Base-by-base conservation (phyloP, 805 yeast genomes). In the Myxozyma neglecta region DNA sequence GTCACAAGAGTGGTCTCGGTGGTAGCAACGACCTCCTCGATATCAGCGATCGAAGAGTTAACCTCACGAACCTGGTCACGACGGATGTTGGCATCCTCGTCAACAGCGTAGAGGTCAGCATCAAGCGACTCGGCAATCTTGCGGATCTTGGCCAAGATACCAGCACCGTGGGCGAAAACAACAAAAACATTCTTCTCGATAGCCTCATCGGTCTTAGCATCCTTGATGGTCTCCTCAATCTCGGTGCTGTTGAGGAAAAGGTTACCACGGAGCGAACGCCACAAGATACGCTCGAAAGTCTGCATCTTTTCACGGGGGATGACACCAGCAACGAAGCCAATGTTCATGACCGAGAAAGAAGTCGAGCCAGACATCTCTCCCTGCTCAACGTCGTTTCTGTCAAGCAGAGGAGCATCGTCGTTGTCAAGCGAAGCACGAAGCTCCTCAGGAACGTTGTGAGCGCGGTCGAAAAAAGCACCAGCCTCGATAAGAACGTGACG, bases 191-290 rank as follows among this genome's bases (percentile, higher is more conserved):
- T 88, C 74, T 93, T 93, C 66, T 83, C 86, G 10, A 87, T 83
- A 56, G 75, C 77, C 36, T 80, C 79, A 53, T 83, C 83, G 24
- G 85, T 70, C 70, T 84, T 81, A 47, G 82, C 73, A 69, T 90
- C 96, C 70, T 82, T 83, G 55, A 90, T 76, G 20, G 85, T 83
- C 69, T 87, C 89, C 6, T 82, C 82, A 61, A 93, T 84, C 68
- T 89, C 94, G 52, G 83, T 81, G 65, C 88, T 83, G 68, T 86
- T 86, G 73, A 92, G 83, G 70, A 83, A 90, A 67, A 96, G 79
- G 73, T 94, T 94, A 71, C 99, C 99, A 74, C 99, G 85, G 65
- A 93, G 81, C 18, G 90, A 85, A 76, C 99, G 83, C 96, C 97
- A 94, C 52, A 91, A 77, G 59, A 94, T 90, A 70, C 85, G 88